A percentile compares a stretch with the other conserved stretches of the same genome.
phyloP scores from a whole-genome alignment of 2,329 filamentous ascomycete genomes.

The Aureobasidium sp. region DNA sequence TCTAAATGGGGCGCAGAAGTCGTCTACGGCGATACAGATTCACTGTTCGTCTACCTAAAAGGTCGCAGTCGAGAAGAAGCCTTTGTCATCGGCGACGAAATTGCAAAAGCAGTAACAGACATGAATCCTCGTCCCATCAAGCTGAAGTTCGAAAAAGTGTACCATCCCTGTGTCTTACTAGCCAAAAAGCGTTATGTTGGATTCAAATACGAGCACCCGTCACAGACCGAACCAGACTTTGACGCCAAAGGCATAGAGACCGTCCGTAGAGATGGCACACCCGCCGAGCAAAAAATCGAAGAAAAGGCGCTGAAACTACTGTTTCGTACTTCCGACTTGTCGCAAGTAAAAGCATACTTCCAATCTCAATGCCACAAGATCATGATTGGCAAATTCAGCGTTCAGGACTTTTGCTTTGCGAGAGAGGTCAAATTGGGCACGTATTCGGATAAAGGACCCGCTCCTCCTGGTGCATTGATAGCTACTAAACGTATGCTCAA shows the following conservation, averaged over 20 bases:
- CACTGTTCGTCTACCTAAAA: slow-evolving; percentile 82
- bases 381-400: slow-evolving; percentile 76
- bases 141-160: slow-evolving; percentile 97
- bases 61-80: slow-evolving; percentile 82
- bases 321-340: slow-evolving; percentile 84
- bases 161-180: slow-evolving; percentile 86
- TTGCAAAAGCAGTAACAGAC: slow-evolving; percentile 76
- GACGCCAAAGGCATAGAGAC: slow-evolving; percentile 99
- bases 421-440: slow-evolving; percentile 84
- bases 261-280: slow-evolving; percentile 87
- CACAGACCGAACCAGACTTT: slow-evolving; percentile 75
- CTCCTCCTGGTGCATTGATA: slow-evolving; percentile 82
- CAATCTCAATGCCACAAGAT: slow-evolving; percentile 87
- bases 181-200: slow-evolving; percentile 98
- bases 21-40: slow-evolving; percentile 96
- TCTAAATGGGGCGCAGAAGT: slow-evolving; percentile 89
- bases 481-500: slow-evolving; percentile 78
- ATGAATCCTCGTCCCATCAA: slow-evolving; percentile 89
- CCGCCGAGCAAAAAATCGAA: slow-evolving; percentile 92
- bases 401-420: slow-evolving; percentile 95
- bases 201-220: slow-evolving; percentile 82
- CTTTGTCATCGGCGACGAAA: slow-evolving; percentile 88
- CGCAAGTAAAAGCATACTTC: slow-evolving; percentile 82
- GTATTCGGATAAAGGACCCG: slow-evolving; percentile 72
- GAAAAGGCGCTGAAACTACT: slow-evolving; percentile 83